phyloP scores from a whole-genome alignment of 257 asterid species.

The Thymus quinquecostatus region DNA sequence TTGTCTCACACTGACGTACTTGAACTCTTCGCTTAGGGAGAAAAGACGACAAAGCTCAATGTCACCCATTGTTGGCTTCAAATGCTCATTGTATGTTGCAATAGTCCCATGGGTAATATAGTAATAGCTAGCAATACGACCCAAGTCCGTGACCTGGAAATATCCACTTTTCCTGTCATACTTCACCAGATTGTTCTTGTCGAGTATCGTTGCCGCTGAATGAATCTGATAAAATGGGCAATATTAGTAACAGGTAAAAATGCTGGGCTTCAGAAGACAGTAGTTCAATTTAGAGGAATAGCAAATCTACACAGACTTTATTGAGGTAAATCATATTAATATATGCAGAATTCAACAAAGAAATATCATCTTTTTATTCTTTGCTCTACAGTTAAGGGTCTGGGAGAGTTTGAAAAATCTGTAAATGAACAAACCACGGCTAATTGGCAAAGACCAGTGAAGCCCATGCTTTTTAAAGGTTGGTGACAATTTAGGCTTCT shows the following conservation, averaged over 20 bases:
- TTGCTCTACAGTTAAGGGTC: constrained; percentile 1
- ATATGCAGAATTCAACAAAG: constrained; percentile 7
- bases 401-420: background rate
- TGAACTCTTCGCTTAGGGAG: constrained; percentile 68
- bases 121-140: constrained; percentile 67
- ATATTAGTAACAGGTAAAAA: background rate
- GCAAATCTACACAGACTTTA: background rate
- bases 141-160: constrained; percentile 66
- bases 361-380: background rate
- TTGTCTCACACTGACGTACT: constrained; percentile 59
- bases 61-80: constrained; percentile 74
- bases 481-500: background rate
- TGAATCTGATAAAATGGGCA: constrained; percentile 50
- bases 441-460: constrained; percentile 4
- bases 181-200: constrained; percentile 62
- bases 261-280: background rate
- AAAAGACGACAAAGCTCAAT: constrained; percentile 67
- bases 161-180: constrained; percentile 70
- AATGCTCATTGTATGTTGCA: constrained; percentile 59
- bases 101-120: constrained; percentile 63
- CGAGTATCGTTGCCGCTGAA: constrained; percentile 56
- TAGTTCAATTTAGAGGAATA: background rate
- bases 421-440: background rate
- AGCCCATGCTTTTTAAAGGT: background rate
- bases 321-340: constrained; percentile 1